phyloP scores from a whole-genome alignment of 2,329 filamentous ascomycete species.

The Thyridium curvatum region DNA sequence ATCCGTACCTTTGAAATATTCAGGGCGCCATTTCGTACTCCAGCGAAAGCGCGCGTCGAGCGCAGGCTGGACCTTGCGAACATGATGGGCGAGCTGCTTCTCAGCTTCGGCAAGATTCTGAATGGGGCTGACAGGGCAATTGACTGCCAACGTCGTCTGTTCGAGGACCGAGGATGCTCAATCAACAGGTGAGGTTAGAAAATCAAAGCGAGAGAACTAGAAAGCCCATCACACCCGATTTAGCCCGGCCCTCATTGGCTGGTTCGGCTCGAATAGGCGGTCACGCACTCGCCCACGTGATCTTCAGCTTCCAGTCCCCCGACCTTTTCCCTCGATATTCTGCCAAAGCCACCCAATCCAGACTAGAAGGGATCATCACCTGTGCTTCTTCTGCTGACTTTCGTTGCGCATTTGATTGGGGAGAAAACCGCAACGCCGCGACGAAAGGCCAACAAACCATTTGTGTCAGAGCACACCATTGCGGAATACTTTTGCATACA shows the following conservation, averaged over 20 bases:
- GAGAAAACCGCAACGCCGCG: too few relatives aligned
- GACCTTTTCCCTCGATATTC: not conserved
- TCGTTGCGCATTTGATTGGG: too few relatives aligned
- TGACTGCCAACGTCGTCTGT: slow-evolving; percentile 26
- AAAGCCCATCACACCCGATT: slow-evolving; percentile 12
- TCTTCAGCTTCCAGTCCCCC: slow-evolving; percentile 6
- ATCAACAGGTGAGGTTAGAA: slow-evolving; percentile 10
- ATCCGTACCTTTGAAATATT: slow-evolving; percentile 67
- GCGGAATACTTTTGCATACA: too few relatives aligned
- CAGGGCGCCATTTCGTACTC: slow-evolving; percentile 66
- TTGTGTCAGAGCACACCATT: too few relatives aligned
- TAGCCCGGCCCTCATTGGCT: slow-evolving; percentile 16
- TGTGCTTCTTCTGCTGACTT: too few relatives aligned
- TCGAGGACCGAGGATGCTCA: slow-evolving; percentile 14
- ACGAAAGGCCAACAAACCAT: too few relatives aligned
- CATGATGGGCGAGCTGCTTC: slow-evolving; percentile 60
- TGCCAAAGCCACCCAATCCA: not conserved
- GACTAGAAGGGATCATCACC: too few relatives aligned
- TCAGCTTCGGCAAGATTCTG: slow-evolving; percentile 26
- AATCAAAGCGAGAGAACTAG: slow-evolving; percentile 6
- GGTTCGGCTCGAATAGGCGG: slow-evolving; percentile 3
- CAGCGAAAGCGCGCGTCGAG: slow-evolving; percentile 78
- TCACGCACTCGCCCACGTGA: slow-evolving; percentile 10
- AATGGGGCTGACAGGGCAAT: slow-evolving; percentile 27
- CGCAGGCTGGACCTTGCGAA: slow-evolving; percentile 89